phyloP scores from a whole-genome alignment of 148 eudicot species.

The Salicornia ramosissima region DNA sequence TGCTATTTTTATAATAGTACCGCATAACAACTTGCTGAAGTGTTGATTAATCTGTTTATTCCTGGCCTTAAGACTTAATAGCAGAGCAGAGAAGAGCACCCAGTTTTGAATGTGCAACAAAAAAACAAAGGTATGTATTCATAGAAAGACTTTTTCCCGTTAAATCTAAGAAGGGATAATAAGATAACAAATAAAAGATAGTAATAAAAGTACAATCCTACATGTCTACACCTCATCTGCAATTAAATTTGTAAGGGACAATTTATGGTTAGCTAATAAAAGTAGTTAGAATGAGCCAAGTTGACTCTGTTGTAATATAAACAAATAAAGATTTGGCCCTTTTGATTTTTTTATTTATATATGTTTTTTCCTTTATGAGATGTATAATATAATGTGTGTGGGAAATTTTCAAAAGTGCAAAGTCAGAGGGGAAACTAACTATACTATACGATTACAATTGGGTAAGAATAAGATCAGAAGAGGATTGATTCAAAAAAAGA shows the following conservation, averaged over 20 bases:
- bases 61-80: too few relatives aligned
- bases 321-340: not conserved
- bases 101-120: not conserved
- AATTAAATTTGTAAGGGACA: not conserved
- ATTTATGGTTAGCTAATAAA: not conserved
- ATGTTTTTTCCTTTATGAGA: not conserved
- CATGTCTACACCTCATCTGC: slow-evolving; percentile 24
- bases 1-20: too few relatives aligned
- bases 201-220: slow-evolving; percentile 18
- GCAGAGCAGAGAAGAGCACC: not conserved
- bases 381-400: not conserved
- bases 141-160: slow-evolving; percentile 9
- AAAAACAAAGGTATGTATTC: not conserved
- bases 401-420: slow-evolving; percentile 18
- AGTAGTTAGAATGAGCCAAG: slow-evolving; percentile 12
- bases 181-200: not conserved
- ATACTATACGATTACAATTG: too few relatives aligned
- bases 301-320: slow-evolving; percentile 12
- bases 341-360: not conserved
- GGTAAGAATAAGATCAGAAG: not conserved
- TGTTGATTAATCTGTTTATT: too few relatives aligned
- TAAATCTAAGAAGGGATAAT: slow-evolving; percentile 13
- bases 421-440: not conserved
- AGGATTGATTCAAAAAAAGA: not conserved
- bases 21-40: not conserved